Evolutionary conservation across 139 green algal species (phyloP).

Genomic region (Yamagishiella unicocca): DNA sequence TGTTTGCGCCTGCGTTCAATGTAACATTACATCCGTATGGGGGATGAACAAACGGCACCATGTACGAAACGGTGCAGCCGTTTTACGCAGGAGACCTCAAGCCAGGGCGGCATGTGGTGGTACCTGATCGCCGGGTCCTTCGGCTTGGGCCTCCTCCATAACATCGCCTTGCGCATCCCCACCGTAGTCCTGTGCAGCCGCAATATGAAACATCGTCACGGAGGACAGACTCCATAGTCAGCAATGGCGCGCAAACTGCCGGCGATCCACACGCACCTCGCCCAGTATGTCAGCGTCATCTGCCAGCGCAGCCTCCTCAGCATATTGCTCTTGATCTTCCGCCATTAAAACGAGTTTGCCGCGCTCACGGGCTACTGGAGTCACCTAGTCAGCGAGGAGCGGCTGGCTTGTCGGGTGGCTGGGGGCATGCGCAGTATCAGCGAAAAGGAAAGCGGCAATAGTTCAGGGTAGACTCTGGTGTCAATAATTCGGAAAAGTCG

Average conservation of each 20-base stretch:
- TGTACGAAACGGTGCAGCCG: no score
- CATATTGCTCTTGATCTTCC: conserved; percentile 25
- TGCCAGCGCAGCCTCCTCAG: conserved; percentile 9
- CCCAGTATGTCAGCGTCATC: conserved; percentile 17
- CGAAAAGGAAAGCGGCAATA: conserved; percentile 16
- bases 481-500: not conserved
- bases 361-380: not conserved
- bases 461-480: conserved; percentile 17
- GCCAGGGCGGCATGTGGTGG: not conserved
- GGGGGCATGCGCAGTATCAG: conserved; percentile 14
- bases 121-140: conserved; percentile 4
- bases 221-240: no score
- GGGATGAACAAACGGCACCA: no score
- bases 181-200: not conserved
- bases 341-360: not conserved
- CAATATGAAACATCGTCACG: not conserved
- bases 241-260: not conserved
- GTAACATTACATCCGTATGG: no score
- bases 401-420: conserved; percentile 26
- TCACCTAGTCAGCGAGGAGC: conserved; percentile 13
- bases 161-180: not conserved
- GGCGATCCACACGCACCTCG: not conserved
- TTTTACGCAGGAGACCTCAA: no score
- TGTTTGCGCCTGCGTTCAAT: not conserved
- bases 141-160: conserved; percentile 9